Evolutionary conservation across 2,329 filamentous ascomycete species (phyloP).

Genomic region (Aspergillus bombycis): DNA sequence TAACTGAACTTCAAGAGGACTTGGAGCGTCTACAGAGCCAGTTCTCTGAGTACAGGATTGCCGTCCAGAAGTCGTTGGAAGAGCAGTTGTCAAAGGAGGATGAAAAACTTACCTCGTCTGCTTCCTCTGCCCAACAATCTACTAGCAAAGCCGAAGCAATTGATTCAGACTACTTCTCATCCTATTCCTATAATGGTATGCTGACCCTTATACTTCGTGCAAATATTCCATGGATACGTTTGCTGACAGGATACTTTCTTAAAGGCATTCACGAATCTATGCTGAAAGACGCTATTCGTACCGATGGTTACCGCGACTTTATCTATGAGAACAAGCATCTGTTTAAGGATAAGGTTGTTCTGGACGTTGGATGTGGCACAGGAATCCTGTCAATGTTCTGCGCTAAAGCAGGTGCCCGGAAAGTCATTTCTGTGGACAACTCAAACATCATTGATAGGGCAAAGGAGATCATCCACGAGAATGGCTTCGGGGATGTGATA

Average conservation of each 20-base stretch:
- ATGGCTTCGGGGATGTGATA: slow-evolving; percentile 73
- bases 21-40: slow-evolving; percentile 62
- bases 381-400: slow-evolving; percentile 95
- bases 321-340: slow-evolving; percentile 89
- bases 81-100: slow-evolving; percentile 65
- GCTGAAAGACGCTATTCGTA: slow-evolving; percentile 87
- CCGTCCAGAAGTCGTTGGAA: slow-evolving; percentile 69
- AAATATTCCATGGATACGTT: not conserved
- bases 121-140: slow-evolving; percentile 32
- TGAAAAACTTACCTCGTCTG: slow-evolving; percentile 38
- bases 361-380: slow-evolving; percentile 86
- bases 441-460: slow-evolving; percentile 88
- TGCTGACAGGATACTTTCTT: slow-evolving; percentile 10
- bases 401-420: slow-evolving; percentile 81
- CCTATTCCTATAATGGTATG: slow-evolving; percentile 70
- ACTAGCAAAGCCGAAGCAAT: slow-evolving; percentile 50
- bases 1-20: slow-evolving; percentile 65
- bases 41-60: slow-evolving; percentile 66
- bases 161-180: slow-evolving; percentile 65
- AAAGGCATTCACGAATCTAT: slow-evolving; percentile 91
- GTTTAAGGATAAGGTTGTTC: slow-evolving; percentile 81
- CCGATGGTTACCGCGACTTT: slow-evolving; percentile 91
- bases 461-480: slow-evolving; percentile 79
- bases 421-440: slow-evolving; percentile 89
- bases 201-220: not conserved